Percentiles rank a stretch among this genome's conserved stretches.
Evolutionary conservation across 176 grass and related monocot species (phyloP).

Genomic region (Ananas comosus): DNA sequence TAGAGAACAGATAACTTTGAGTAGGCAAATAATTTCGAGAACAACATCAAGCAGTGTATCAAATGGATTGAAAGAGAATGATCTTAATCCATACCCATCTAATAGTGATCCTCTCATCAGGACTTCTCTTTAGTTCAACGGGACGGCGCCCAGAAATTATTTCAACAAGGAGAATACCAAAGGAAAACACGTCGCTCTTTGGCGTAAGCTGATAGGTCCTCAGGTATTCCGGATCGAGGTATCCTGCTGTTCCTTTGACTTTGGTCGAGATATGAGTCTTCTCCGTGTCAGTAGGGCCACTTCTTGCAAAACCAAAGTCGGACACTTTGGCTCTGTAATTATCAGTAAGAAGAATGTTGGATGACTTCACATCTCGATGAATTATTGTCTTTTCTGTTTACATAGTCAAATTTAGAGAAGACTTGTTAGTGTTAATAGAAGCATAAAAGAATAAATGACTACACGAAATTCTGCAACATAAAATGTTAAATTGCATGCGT

Average conservation of each 20-base stretch:
- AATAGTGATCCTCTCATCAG: slow-evolving; percentile 81
- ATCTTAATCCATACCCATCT: slow-evolving; percentile 72
- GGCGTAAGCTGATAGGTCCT: slow-evolving; percentile 90
- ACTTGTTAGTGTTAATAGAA: slow-evolving; percentile 3
- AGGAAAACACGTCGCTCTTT: slow-evolving; percentile 98
- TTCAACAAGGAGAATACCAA: slow-evolving; percentile 90
- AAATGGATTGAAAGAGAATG: not conserved
- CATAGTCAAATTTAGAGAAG: slow-evolving; percentile 10
- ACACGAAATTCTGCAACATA: too few species aligned
- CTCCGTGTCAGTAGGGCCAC: slow-evolving; percentile 70
- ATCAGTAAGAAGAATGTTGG: slow-evolving; percentile 94
- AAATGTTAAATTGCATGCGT: not conserved
- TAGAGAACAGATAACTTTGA: not conserved
- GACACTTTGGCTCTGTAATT: slow-evolving; percentile 89
- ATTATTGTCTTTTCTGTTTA: slow-evolving; percentile 97
- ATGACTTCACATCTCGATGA: slow-evolving; percentile 97
- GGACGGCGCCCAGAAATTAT: slow-evolving; percentile 84
- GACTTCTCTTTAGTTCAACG: slow-evolving; percentile 62
- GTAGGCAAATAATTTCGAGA: not conserved
- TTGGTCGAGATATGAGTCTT: slow-evolving; percentile 96
- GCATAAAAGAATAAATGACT: too few species aligned
- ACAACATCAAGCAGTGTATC: not conserved
- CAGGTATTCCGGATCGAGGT: slow-evolving; percentile 90
- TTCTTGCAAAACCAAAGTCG: slow-evolving; percentile 90
- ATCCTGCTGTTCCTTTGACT: slow-evolving; percentile 97